These are phyloP conservation scores for Colletotrichum paranaense DNA, from an alignment of 2,329 filamentous ascomycete species.

Conservation along the genomic window DNA sequence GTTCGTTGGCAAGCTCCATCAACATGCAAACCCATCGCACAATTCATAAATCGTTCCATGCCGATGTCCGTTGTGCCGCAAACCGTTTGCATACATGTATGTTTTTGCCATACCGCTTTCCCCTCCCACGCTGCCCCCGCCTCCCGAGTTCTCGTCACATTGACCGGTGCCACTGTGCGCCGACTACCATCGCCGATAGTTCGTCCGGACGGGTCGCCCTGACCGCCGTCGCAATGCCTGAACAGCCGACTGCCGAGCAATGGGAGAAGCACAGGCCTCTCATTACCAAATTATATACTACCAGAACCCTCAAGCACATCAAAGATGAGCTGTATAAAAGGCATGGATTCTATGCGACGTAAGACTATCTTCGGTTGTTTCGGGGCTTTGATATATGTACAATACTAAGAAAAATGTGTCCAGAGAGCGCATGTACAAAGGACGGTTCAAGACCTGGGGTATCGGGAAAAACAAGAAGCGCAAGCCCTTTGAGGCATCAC, in stretches of 20 bases:
- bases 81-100: neutral
- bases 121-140: neutral
- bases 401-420: neutral
- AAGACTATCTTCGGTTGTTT: neutral
- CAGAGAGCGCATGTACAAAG: conserved; percentile 34
- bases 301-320: conserved; percentile 12
- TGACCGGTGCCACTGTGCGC: neutral
- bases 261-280: conserved; percentile 22
- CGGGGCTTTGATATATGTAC: too few species aligned
- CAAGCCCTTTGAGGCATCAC: neutral
- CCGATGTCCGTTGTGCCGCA: neutral
- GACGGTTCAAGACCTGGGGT: conserved; percentile 26
- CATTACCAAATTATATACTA: conserved; percentile 22
- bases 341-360: conserved; percentile 29
- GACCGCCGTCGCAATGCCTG: conserved; percentile 1
- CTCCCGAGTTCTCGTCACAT: neutral
- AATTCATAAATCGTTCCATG: conserved; percentile 15
- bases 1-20: conserved; percentile 1
- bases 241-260: conserved; percentile 25
- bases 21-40: neutral
- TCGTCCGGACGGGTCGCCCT: neutral
- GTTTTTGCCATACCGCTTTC: neutral
- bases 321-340: neutral
- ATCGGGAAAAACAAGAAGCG: conserved; percentile 29
- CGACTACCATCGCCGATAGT: neutral